phyloP scores from a whole-genome alignment of 768 basidiomycete species.

The Dioszegia hungarica region DNA sequence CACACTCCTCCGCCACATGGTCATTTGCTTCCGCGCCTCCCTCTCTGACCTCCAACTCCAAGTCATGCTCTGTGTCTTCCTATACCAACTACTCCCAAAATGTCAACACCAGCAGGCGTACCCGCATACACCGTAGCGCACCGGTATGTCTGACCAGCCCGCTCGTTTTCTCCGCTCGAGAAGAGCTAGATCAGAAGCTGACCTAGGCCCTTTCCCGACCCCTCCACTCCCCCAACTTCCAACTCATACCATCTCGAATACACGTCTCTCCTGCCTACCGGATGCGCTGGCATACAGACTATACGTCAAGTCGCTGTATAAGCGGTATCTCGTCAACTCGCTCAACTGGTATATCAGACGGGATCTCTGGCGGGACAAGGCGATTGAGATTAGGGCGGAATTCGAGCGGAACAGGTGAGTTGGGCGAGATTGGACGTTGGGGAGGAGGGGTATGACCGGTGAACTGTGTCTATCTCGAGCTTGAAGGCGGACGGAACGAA shows the following conservation, averaged over 20 bases:
- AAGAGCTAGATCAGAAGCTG: background rate
- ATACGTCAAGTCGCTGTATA: constrained; percentile 89
- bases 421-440: background rate
- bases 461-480: background rate
- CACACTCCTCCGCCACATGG: background rate
- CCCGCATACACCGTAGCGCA: constrained; percentile 32
- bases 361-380: constrained; percentile 78
- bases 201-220: background rate
- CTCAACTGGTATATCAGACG: constrained; percentile 85
- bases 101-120: constrained; percentile 10
- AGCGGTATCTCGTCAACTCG: constrained; percentile 75
- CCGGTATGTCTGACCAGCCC: constrained; percentile 28
- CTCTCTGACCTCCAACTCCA: background rate
- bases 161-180: background rate
- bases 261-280: background rate
- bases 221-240: background rate
- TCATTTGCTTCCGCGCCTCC: background rate
- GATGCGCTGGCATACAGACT: constrained; percentile 50
- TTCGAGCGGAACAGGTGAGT: constrained; percentile 87
- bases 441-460: background rate
- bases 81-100: background rate
- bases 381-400: constrained; percentile 79
- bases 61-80: no score
- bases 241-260: background rate
- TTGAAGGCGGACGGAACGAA: no score